These are phyloP conservation scores for Chalara sp. DNA, from an alignment of 2,329 filamentous ascomycete species.

Conservation along the genomic window DNA sequence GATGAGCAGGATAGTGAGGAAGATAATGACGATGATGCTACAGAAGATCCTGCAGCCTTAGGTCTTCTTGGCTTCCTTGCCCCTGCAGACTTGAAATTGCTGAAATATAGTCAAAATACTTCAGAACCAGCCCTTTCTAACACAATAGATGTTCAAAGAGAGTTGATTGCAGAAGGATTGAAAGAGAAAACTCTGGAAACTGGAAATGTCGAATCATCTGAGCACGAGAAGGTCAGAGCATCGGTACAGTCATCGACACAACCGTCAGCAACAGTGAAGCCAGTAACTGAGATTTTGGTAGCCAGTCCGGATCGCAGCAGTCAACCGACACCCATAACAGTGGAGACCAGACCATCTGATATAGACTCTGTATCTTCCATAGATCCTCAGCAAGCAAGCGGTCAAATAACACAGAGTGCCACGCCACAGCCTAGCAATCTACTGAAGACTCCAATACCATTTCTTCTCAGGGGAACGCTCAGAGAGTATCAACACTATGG, in stretches of 20 bases:
- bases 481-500: constrained; percentile 96
- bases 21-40: constrained; percentile 23
- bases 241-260: too few relatives aligned
- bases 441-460: constrained; percentile 66
- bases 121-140: neutral
- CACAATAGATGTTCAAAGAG: neutral
- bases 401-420: constrained; percentile 28
- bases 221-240: too few relatives aligned
- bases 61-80: constrained; percentile 26
- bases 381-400: constrained; percentile 23
- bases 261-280: constrained; percentile 1
- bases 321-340: constrained; percentile 30
- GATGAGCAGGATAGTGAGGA: constrained; percentile 31
- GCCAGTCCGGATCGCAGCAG: constrained; percentile 29
- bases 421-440: constrained; percentile 32
- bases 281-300: constrained; percentile 11
- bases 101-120: constrained; percentile 16
- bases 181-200: neutral
- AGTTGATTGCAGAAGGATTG: neutral
- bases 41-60: constrained; percentile 38
- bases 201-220: neutral
- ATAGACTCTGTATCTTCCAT: constrained; percentile 28
- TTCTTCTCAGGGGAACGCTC: constrained; percentile 77
- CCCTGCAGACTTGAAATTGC: constrained; percentile 25
- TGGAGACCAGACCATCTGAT: constrained; percentile 26